Evolutionary conservation across 2,329 filamentous ascomycete species (phyloP).

Genomic region (Sarocladiaceae sp.): DNA sequence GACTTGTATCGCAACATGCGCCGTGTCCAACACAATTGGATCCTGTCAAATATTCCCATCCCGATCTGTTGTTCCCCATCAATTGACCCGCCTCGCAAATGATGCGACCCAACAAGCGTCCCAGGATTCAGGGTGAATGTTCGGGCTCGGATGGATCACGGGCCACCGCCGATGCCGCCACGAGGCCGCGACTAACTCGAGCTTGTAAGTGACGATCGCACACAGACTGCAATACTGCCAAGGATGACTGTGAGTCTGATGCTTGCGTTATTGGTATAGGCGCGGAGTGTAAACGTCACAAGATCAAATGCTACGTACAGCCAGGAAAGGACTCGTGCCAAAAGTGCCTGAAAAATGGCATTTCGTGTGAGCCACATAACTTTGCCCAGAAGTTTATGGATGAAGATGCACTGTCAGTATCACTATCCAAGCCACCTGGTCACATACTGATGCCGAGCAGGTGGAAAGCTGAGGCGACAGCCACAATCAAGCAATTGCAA

Average conservation of each 20-base stretch:
- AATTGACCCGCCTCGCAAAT: not conserved
- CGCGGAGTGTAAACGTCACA: constrained; percentile 15
- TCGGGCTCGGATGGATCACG: not conserved
- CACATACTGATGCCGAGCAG: constrained; percentile 1
- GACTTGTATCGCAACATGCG: not conserved
- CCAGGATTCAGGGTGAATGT: not conserved
- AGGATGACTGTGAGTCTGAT: not conserved
- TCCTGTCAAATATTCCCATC: not conserved
- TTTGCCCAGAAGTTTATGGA: constrained; percentile 17
- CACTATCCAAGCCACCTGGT: not conserved
- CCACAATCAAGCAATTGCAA: constrained; percentile 14
- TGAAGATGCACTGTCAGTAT: constrained; percentile 14
- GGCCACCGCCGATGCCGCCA: not conserved
- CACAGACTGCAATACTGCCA: not conserved
- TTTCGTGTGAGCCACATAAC: constrained; percentile 15
- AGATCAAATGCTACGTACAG: constrained; percentile 14
- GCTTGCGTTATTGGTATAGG: constrained; percentile 8
- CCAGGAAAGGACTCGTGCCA: constrained; percentile 10
- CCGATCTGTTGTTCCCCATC: not conserved
- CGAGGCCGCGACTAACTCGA: not conserved
- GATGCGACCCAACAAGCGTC: not conserved
- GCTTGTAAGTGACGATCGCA: not conserved
- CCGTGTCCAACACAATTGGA: not conserved
- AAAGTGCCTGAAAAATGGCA: constrained; percentile 14
- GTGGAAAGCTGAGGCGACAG: constrained; percentile 15